These are phyloP conservation scores for Stagonosporopsis vannaccii DNA, from an alignment of 2,329 filamentous ascomycete genomes.

Conservation along the genomic window DNA sequence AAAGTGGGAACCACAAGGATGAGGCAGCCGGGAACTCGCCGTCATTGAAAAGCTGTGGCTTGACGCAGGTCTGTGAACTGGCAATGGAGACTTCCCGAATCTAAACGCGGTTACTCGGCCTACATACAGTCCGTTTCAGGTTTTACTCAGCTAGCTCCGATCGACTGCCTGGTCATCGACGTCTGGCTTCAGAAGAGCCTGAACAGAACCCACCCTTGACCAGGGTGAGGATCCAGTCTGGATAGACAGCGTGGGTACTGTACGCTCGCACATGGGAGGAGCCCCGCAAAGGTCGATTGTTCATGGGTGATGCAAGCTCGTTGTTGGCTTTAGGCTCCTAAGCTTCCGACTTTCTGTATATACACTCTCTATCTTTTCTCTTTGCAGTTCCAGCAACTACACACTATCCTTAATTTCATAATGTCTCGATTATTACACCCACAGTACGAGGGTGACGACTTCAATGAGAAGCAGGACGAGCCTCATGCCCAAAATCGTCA, in stretches of 20 bases:
- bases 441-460: background rate
- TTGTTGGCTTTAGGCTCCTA: conserved; percentile 4
- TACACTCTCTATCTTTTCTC: conserved; percentile 4
- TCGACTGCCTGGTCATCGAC: conserved; percentile 7
- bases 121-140: background rate
- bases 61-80: background rate
- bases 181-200: background rate
- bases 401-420: conserved; percentile 13
- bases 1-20: conserved; percentile 8
- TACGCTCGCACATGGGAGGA: conserved; percentile 8
- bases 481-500: conserved; percentile 7
- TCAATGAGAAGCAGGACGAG: conserved; percentile 13
- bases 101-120: background rate
- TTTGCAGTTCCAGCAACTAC: background rate
- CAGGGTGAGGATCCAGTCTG: conserved; percentile 1
- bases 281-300: conserved; percentile 15
- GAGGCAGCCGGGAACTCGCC: conserved; percentile 2
- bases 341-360: conserved; percentile 6
- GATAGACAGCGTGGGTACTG: conserved; percentile 7
- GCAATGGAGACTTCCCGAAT: background rate
- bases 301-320: conserved; percentile 15
- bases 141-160: conserved; percentile 9
- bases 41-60: conserved; percentile 6
- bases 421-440: background rate
- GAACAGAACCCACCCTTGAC: conserved; percentile 4